Evolutionary conservation across 1,284 basidiomycete genomes (phyloP).

Genomic region (Naganishia sp.): DNA sequence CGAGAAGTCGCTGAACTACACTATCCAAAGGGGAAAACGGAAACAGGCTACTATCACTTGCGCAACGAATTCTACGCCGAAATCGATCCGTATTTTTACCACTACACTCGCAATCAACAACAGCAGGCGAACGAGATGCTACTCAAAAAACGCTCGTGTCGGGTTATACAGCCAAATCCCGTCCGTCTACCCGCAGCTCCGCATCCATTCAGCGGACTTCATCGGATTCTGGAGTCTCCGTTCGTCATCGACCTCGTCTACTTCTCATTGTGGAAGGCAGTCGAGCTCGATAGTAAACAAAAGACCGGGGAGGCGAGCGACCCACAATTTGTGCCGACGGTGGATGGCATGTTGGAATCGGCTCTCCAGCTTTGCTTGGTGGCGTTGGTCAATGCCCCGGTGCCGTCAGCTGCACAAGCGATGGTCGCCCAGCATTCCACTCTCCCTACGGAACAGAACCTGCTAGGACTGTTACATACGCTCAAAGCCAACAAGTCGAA

Average conservation of each 20-base stretch:
- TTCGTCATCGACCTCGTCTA: slow-evolving; percentile 43
- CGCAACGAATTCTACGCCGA: slow-evolving; percentile 80
- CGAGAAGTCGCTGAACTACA: slow-evolving; percentile 79
- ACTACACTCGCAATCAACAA: slow-evolving; percentile 91
- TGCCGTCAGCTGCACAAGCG: slow-evolving; percentile 58
- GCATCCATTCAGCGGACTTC: slow-evolving; percentile 43
- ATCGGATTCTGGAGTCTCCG: slow-evolving; percentile 42
- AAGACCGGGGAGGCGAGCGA: slow-evolving; percentile 17
- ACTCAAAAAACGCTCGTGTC: slow-evolving; percentile 65
- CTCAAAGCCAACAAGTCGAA: slow-evolving; percentile 75
- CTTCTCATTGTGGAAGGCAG: slow-evolving; percentile 39
- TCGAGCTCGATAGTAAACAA: slow-evolving; percentile 6
- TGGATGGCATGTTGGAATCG: slow-evolving; percentile 73
- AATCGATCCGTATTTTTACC: slow-evolving; percentile 94
- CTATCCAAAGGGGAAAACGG: slow-evolving; percentile 67
- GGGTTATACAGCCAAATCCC: slow-evolving; percentile 69
- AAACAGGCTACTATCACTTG: slow-evolving; percentile 80
- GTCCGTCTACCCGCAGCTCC: slow-evolving; percentile 59
- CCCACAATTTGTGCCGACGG: slow-evolving; percentile 33
- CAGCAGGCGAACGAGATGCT: slow-evolving; percentile 88
- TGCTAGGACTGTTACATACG: slow-evolving; percentile 71
- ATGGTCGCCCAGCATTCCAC: slow-evolving; percentile 60
- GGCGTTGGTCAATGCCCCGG: slow-evolving; percentile 71
- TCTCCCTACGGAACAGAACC: slow-evolving; percentile 46
- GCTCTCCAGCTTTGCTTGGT: slow-evolving; percentile 82